phyloP scores from a whole-genome alignment of 345 rosid genomes.

The Lepidium didymum region DNA sequence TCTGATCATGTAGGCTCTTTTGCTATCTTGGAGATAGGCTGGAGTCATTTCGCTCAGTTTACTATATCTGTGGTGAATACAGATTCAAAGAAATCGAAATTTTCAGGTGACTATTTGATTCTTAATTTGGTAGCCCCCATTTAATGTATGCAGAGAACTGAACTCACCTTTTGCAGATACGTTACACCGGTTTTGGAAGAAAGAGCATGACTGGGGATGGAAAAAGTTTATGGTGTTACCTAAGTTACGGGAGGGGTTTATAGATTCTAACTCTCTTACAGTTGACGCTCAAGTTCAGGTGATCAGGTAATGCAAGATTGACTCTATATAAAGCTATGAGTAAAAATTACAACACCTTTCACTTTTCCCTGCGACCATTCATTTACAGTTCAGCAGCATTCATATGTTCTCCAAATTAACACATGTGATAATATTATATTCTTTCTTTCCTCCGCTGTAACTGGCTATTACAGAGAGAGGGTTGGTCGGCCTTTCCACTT shows the following conservation, averaged over 20 bases:
- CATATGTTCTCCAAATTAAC: neutral
- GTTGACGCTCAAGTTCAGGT: constrained; percentile 98
- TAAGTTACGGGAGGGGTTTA: constrained; percentile 80
- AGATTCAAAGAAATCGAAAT: constrained; percentile 80
- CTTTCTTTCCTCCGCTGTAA: neutral
- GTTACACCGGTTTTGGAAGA: constrained; percentile 93
- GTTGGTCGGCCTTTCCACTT: constrained; percentile 91
- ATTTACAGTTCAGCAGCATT: neutral
- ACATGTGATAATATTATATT: neutral
- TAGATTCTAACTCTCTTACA: constrained; percentile 72
- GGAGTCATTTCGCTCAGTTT: constrained; percentile 99
- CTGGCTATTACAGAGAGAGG: constrained; percentile 58
- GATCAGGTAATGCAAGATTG: constrained; percentile 49
- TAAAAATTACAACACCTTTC: neutral
- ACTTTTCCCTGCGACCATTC: neutral
- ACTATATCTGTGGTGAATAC: constrained; percentile 94
- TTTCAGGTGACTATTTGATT: constrained; percentile 48
- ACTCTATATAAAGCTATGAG: neutral
- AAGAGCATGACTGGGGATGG: constrained; percentile 99
- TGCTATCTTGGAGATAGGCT: constrained; percentile 46
- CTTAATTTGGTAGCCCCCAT: neutral
- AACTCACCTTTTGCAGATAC: constrained; percentile 57
- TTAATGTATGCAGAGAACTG: constrained; percentile 23
- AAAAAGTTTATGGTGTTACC: constrained; percentile 95
- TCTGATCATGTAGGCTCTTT: neutral